Evolutionary conservation across 2,329 filamentous ascomycete species (phyloP).

Genomic region (Clathrospora elynae): DNA sequence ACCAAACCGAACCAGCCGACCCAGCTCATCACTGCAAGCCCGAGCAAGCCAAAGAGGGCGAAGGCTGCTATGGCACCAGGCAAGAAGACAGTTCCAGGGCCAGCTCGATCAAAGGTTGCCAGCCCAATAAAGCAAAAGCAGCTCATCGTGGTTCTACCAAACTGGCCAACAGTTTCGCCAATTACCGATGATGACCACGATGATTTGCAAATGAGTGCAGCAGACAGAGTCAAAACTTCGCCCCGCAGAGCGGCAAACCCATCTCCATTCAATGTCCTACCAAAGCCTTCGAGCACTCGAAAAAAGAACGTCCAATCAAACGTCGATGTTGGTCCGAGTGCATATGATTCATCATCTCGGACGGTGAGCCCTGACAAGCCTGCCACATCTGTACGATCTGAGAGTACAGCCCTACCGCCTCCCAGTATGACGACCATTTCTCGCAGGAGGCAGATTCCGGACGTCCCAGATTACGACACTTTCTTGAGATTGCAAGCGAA

Average conservation of each 20-base stretch:
- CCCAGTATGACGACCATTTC: too few species aligned
- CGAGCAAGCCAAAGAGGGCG: not conserved
- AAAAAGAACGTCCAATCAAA: not conserved
- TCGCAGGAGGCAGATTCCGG: too few species aligned
- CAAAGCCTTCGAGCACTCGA: not conserved
- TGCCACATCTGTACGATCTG: not conserved
- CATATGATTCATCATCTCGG: not conserved
- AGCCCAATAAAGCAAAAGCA: not conserved
- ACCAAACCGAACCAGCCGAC: constrained; percentile 1
- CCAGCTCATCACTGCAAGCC: not conserved
- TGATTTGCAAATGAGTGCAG: not conserved
- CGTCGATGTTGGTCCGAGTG: not conserved
- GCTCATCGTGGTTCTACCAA: constrained; percentile 6
- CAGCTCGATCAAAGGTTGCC: not conserved
- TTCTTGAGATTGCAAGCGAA: constrained; percentile 2
- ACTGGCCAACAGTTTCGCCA: not conserved
- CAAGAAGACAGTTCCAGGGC: not conserved
- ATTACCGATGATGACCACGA: not conserved
- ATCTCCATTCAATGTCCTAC: not conserved
- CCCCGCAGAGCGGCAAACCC: constrained; percentile 5
- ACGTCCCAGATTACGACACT: constrained; percentile 4
- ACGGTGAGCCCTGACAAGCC: not conserved
- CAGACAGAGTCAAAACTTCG: constrained; percentile 8
- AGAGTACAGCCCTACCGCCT: not conserved
- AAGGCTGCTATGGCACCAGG: not conserved